Base-by-base conservation (phyloP, 176 grass and related monocot genomes). In the Avena sativa region DNA sequence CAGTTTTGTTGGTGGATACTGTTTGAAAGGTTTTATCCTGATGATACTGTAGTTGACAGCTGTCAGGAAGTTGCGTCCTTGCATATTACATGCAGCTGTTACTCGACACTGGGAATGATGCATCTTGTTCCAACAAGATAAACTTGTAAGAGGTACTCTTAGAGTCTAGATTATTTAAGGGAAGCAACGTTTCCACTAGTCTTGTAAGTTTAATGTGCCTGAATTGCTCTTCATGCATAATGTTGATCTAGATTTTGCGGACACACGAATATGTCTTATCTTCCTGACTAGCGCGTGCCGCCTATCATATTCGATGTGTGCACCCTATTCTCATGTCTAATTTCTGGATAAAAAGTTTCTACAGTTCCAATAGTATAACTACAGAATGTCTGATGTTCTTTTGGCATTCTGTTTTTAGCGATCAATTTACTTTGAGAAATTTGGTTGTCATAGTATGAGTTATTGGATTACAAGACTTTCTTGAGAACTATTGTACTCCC, bases 161-260 rank as follows among this genome's bases (percentile, higher is more conserved):
- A 30, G 30, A 30, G 30, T 30, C 77, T 53, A 47, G 68, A 43
- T 36, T 80, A 36, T 76, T 84, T 28, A 9, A 84, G 20, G 50
- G 76, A 87, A 68, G 60, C 71, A 60, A 76, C 23, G 23, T 28
- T 88, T 88, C 82, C 71, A 88, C 44, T 70, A 80, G 52, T 84
- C 60, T 76, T 91, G 71, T 88, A 85, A 88, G 44, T 65, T 88
- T 67, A 47, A 78, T 88, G 81, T 82, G 64, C 71, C 77, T 71
- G 82, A 77, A 88, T 85, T 81, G 16, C 30, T 43, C 63, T 78
- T 71, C 52, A 76, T 81, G 64, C 77, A 80, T 75, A 44, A 14
- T 61, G 40, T 88, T 53, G 50, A 84, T 77, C 30, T 63, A 62
- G 60, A 34, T 53, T 48, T 77, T 84, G 78, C 38, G 84, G 34